Percentiles rank a stretch among this genome's conserved stretches.
These are phyloP conservation scores for Cordyceps tenuipes DNA, from an alignment of 2,329 filamentous ascomycete species.

Conservation along the genomic window DNA sequence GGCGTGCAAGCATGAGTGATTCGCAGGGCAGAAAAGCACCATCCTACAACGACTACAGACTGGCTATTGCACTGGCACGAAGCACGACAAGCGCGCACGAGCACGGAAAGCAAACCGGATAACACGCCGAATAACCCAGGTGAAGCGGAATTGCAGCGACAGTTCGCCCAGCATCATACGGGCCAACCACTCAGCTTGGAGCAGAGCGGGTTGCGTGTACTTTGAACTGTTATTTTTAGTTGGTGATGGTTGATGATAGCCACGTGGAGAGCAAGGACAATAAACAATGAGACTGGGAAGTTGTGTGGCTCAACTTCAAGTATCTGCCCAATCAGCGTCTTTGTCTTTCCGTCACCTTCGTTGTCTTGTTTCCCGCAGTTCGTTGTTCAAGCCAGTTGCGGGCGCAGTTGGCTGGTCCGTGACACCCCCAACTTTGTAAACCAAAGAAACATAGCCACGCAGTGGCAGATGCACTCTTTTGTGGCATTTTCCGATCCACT, in stretches of 20 bases:
- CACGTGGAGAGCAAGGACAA: constrained; percentile 8
- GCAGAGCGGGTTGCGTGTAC: background rate
- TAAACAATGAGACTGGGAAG: constrained; percentile 6
- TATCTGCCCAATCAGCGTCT: background rate
- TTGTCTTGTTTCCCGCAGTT: constrained; percentile 2
- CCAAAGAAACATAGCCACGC: constrained; percentile 3
- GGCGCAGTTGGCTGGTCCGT: constrained; percentile 12
- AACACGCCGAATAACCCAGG: background rate
- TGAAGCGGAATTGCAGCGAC: background rate
- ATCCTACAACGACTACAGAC: background rate
- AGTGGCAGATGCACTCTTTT: constrained; percentile 6
- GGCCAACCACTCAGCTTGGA: background rate
- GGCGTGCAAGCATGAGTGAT: background rate
- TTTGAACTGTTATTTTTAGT: constrained; percentile 10
- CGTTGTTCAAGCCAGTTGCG: constrained; percentile 9
- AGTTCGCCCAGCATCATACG: background rate
- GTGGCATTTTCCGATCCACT: constrained; percentile 3
- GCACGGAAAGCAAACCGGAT: constrained; percentile 9
- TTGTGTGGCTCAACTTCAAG: background rate
- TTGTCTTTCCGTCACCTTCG: background rate
- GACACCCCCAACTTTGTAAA: constrained; percentile 5
- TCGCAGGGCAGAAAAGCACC: background rate
- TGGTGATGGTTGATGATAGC: background rate
- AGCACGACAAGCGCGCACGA: background rate
- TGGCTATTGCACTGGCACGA: background rate